These are phyloP conservation scores for Lyophyllum semitale DNA, from an alignment of 768 basidiomycete species.

Conservation along the genomic window DNA sequence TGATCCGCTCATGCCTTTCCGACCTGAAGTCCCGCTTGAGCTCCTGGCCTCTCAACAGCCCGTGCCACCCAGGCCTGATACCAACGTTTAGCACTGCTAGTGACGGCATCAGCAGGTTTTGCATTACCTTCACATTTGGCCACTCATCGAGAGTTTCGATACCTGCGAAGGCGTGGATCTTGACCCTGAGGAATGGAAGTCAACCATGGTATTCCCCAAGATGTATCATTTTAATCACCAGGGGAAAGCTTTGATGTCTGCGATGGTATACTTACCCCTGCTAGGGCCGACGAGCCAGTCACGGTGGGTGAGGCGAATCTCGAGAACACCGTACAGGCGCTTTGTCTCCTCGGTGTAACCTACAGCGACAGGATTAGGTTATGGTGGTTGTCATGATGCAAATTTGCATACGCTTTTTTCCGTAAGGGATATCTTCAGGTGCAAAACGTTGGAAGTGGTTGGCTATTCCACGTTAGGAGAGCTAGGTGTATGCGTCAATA, in stretches of 20 bases:
- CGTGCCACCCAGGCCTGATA: conserved; percentile 25
- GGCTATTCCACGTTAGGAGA: conserved; percentile 29
- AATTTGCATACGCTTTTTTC: conserved; percentile 52
- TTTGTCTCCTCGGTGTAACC: conserved; percentile 82
- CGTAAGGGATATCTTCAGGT: conserved; percentile 70
- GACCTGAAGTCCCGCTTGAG: conserved; percentile 19
- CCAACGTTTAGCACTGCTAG: neutral
- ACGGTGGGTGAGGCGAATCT: conserved; percentile 67
- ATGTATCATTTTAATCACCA: conserved; percentile 43
- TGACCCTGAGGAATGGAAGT: conserved; percentile 47
- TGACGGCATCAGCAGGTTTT: neutral
- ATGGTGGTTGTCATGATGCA: neutral
- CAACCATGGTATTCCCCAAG: neutral
- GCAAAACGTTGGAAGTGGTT: conserved; percentile 69
- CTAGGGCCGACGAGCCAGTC: conserved; percentile 83
- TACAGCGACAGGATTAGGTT: conserved; percentile 18
- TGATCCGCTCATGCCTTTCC: neutral
- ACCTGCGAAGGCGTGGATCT: conserved; percentile 42
- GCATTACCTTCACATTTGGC: conserved; percentile 24
- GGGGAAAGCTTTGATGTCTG: conserved; percentile 68
- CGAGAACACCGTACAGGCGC: conserved; percentile 79
- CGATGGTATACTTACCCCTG: conserved; percentile 67
- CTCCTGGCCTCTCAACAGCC: conserved; percentile 20
- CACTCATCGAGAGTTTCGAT: conserved; percentile 21
- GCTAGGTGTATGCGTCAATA: neutral